Conservation (phyloP, 495 filamentous ascomycete genomes). For the Neurospora sp. region DNA sequence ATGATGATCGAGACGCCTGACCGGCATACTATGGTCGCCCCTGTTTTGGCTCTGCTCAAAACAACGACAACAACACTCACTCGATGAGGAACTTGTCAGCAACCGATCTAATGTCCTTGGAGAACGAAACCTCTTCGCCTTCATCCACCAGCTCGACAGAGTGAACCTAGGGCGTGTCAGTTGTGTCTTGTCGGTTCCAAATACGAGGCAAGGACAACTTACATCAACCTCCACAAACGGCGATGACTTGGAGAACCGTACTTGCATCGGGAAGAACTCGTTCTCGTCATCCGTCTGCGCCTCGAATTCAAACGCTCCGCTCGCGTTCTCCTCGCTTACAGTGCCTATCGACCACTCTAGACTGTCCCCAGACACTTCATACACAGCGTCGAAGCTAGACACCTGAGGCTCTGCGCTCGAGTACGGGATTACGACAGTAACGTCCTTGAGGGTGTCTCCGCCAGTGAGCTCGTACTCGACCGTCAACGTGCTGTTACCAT, state of each 20-base stretch:
- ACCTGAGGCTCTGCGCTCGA: slow-evolving; percentile 70
- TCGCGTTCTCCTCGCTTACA: slow-evolving; percentile 69
- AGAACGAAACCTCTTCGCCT: slow-evolving; percentile 74
- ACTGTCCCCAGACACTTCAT: slow-evolving; percentile 88
- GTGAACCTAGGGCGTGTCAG: slow-evolving; percentile 43
- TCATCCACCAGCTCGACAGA: slow-evolving; percentile 65
- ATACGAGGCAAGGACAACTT: slow-evolving; percentile 24
- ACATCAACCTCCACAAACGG: slow-evolving; percentile 90
- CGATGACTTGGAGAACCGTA: slow-evolving; percentile 74
- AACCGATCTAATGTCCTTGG: slow-evolving; percentile 78
- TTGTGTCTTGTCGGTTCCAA: slow-evolving; percentile 14
- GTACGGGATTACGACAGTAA: slow-evolving; percentile 79
- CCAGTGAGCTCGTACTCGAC: slow-evolving; percentile 90
- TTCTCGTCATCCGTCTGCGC: slow-evolving; percentile 72
- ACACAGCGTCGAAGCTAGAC: slow-evolving; percentile 86
- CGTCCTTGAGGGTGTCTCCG: slow-evolving; percentile 63
- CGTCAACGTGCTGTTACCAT: slow-evolving; percentile 70
- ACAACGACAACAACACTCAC: slow-evolving; percentile 28
- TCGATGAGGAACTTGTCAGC: slow-evolving; percentile 76
- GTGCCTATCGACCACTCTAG: slow-evolving; percentile 85
- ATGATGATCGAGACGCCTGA: not conserved
- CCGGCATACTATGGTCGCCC: not conserved
- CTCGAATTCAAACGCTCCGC: slow-evolving; percentile 88
- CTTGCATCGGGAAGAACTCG: slow-evolving; percentile 95
- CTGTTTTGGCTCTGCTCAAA: not conserved